A percentile compares a stretch with the other conserved stretches of the same genome.
Evolutionary conservation across 495 filamentous ascomycete genomes (phyloP).

Genomic region (Penicillium roqueforti): DNA sequence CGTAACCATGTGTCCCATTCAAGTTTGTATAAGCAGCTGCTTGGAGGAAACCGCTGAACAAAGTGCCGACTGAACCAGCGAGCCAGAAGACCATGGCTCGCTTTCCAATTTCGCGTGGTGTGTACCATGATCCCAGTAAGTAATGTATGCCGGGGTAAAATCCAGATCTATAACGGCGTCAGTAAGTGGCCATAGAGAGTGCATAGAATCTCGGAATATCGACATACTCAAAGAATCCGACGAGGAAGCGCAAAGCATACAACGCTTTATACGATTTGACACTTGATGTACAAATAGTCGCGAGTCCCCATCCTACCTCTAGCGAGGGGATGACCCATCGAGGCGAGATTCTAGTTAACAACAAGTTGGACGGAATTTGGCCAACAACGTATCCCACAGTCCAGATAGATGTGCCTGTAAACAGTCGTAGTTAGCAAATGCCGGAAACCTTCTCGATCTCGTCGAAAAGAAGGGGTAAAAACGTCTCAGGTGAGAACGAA

Average conservation of each 20-base stretch:
- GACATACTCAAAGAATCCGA: slow-evolving; percentile 37
- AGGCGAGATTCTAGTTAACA: slow-evolving; percentile 48
- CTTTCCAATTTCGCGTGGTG: slow-evolving; percentile 47
- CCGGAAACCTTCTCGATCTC: not conserved
- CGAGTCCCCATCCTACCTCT: slow-evolving; percentile 47
- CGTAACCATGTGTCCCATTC: slow-evolving; percentile 39
- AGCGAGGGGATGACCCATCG: slow-evolving; percentile 30
- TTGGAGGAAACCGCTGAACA: slow-evolving; percentile 54
- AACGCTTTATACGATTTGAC: slow-evolving; percentile 39
- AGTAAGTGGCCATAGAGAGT: not conserved
- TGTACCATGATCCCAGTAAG: slow-evolving; percentile 40
- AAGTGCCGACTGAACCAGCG: slow-evolving; percentile 39
- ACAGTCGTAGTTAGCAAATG: slow-evolving; percentile 33
- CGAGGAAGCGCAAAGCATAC: slow-evolving; percentile 51
- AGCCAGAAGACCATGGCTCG: slow-evolving; percentile 53
- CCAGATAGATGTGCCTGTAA: slow-evolving; percentile 40
- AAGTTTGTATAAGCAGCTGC: slow-evolving; percentile 45
- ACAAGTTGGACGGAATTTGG: slow-evolving; percentile 52
- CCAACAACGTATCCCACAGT: slow-evolving; percentile 57
- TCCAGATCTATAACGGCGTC: slow-evolving; percentile 17
- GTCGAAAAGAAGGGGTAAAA: not conserved
- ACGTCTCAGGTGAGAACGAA: not conserved
- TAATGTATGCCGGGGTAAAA: slow-evolving; percentile 38
- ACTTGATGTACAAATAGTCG: slow-evolving; percentile 40
- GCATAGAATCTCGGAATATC: not conserved